Percentiles rank a stretch among this genome's conserved stretches.
Conservation (phyloP, 2,329 filamentous ascomycete species). For the Akanthomyces lecanii region DNA sequence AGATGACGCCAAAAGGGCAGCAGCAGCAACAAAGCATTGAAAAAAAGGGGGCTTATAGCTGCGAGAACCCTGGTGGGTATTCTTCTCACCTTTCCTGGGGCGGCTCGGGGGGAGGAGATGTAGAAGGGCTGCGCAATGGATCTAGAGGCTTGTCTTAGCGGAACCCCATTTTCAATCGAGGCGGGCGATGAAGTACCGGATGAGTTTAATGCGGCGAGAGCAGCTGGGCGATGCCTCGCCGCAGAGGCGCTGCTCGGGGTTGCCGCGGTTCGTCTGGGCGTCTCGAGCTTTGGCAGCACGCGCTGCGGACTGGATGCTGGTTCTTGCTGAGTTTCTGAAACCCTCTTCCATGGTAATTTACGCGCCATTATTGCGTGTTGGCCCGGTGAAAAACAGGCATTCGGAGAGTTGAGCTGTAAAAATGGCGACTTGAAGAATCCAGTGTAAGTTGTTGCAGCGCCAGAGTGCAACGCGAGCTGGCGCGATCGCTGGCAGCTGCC, state of each 20-base stretch:
- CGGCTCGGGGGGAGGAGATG: slow-evolving; percentile 49
- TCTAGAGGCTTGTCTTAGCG: slow-evolving; percentile 22
- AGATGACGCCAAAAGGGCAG: not conserved
- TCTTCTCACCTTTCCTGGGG: slow-evolving; percentile 40
- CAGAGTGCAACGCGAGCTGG: not conserved
- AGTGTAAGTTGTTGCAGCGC: not conserved
- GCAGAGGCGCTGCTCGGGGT: slow-evolving; percentile 4
- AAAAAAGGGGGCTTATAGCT: not conserved
- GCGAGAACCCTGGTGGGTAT: not conserved
- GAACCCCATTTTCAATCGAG: not conserved
- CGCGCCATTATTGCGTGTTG: slow-evolving; percentile 40
- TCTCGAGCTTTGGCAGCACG: slow-evolving; percentile 3
- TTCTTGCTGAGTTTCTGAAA: slow-evolving; percentile 18
- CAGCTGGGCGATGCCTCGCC: not conserved
- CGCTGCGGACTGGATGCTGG: slow-evolving; percentile 3
- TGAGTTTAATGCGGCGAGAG: slow-evolving; percentile 1
- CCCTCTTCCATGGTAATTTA: slow-evolving; percentile 47
- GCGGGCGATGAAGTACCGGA: slow-evolving; percentile 6
- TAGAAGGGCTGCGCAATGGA: slow-evolving; percentile 38
- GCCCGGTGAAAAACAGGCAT: not conserved
- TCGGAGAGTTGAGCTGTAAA: not conserved
- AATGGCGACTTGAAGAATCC: not conserved
- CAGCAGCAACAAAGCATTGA: not conserved
- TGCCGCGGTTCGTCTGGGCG: not conserved
- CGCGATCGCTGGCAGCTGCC: not conserved